Base-by-base conservation (phyloP, 352 stramenopile species). In the Phytophthora capsici region DNA sequence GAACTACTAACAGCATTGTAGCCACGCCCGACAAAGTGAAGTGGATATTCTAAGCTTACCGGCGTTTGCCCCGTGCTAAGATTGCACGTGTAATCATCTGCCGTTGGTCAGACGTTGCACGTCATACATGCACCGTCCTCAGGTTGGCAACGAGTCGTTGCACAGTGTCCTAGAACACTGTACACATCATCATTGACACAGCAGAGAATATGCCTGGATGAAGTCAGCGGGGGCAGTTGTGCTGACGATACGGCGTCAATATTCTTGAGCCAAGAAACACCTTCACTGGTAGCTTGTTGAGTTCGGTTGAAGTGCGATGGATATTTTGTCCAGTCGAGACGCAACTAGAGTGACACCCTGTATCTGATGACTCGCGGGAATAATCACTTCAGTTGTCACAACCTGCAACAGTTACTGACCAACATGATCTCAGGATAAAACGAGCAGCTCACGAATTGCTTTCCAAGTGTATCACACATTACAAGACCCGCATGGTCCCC, bases 391-490 rank as follows among this genome's bases (percentile, higher is more conserved):
- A 34, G 28, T 34, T 34, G 28, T 34, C 28, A 9, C 36, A 19
- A 14, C 16, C 36, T n/a, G 36, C 16, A 2, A 9, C 4, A 17
- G 36, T 2, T 17, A 7, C 28, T 32, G 28, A 41, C 14, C 13
- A 41, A 41, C 34, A 19, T 41, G 34, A 41, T 17, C 13, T 17
- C 34, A 17, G 16, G 36, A 41, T 14, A 7, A 41, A 19, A 41
- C 36, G 36, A 23, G 19, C 41, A 30, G 41, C 19, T 53, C 36
- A 55, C 47, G 36, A 51, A 20, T 45, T 47, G 57, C n/a, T 61
- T 66, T 55, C 32, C 22, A 57, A 47, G 52, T 69, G 61, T 63
- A 69, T 63, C 49, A 64, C 44, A 68, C 59, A 68, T 63, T 65
- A 69, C 60, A 63, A 53, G 60, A 53, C 40, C 50, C 23, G n/a